Percentiles rank a stretch among this genome's conserved stretches.
These are phyloP conservation scores for Coemansia sp. DNA, from an alignment of 192 early-diverging fungal genomes.

Conservation along the genomic window DNA sequence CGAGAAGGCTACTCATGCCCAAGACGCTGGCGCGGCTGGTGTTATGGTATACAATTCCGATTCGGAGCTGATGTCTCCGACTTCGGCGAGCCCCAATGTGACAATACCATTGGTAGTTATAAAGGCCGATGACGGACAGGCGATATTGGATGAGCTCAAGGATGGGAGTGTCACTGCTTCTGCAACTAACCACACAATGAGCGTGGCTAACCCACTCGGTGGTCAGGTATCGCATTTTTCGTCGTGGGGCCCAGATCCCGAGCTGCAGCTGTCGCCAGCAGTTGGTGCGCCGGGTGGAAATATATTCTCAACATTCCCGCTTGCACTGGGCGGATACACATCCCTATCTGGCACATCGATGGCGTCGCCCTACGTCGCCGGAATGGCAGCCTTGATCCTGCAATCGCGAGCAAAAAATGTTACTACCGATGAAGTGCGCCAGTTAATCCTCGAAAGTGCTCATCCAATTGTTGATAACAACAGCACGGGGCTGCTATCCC, in stretches of 20 bases:
- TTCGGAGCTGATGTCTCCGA: conserved; percentile 40
- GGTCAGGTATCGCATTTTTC: conserved; percentile 71
- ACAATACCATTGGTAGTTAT: conserved; percentile 61
- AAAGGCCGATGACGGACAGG: conserved; percentile 53
- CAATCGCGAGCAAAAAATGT: conserved; percentile 33
- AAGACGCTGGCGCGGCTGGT: conserved; percentile 60
- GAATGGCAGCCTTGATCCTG: conserved; percentile 49
- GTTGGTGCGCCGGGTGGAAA: conserved; percentile 62
- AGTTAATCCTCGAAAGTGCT: conserved; percentile 46
- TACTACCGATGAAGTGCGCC: conserved; percentile 30
- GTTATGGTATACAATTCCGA: conserved; percentile 66
- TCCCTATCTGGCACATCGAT: conserved; percentile 66
- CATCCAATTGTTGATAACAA: conserved; percentile 32
- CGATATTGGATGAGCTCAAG: conserved; percentile 52
- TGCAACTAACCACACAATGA: conserved; percentile 53
- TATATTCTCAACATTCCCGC: conserved; percentile 63
- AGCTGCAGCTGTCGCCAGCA: conserved; percentile 66
- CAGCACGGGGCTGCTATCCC: conserved; percentile 39
- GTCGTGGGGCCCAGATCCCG: conserved; percentile 69
- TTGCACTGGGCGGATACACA: conserved; percentile 56
- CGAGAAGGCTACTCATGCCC: conserved; percentile 59
- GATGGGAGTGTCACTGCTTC: conserved; percentile 34
- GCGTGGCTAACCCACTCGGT: conserved; percentile 51
- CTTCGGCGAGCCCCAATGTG: conserved; percentile 40
- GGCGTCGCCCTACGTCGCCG: conserved; percentile 62